These are phyloP conservation scores for Suillus paluster DNA, from an alignment of 768 basidiomycete species.

Conservation along the genomic window DNA sequence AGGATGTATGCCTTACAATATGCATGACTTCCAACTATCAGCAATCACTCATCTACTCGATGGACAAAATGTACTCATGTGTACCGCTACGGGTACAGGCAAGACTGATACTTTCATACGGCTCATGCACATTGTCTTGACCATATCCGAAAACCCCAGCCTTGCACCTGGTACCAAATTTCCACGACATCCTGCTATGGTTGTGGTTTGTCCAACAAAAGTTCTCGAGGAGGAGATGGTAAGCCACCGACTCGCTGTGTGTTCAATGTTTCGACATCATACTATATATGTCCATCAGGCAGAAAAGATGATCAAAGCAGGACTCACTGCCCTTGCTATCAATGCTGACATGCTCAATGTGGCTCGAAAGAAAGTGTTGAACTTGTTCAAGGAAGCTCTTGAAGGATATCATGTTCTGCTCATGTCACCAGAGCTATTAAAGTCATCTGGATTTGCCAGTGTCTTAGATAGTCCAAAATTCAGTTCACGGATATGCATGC, in stretches of 20 bases:
- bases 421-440: constrained; percentile 17
- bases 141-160: constrained; percentile 1
- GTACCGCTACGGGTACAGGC: constrained; percentile 9
- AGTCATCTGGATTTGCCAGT: constrained; percentile 9
- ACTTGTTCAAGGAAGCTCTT: constrained; percentile 1
- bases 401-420: neutral
- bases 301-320: constrained; percentile 14
- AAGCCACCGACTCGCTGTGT: neutral
- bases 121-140: constrained; percentile 9
- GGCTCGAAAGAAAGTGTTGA: neutral
- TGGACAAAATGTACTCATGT: constrained; percentile 1
- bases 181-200: constrained; percentile 20
- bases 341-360: constrained; percentile 24
- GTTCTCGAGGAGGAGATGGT: constrained; percentile 31
- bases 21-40: no score
- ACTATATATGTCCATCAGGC: constrained; percentile 5
- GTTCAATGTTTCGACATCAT: neutral
- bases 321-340: constrained; percentile 25
- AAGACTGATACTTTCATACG: constrained; percentile 14
- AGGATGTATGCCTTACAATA: no score
- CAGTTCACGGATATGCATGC: constrained; percentile 10
- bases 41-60: no score
- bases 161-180: constrained; percentile 10
- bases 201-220: constrained; percentile 28
- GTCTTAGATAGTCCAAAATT: constrained; percentile 9